phyloP scores from a whole-genome alignment of 106 monocot genomes.

The Apostasia ramifera region DNA sequence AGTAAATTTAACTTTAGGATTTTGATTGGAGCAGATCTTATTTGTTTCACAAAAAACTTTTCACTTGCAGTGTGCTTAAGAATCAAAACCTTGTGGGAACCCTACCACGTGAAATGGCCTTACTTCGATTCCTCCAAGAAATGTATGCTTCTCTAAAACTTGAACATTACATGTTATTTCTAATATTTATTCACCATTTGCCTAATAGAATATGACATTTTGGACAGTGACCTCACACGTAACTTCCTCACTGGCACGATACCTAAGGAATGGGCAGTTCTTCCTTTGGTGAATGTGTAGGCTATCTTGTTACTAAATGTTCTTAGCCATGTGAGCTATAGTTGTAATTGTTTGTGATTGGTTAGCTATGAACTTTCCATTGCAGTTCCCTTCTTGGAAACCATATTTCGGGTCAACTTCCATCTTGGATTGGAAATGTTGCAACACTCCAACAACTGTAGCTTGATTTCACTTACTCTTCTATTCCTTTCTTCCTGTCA shows the following conservation, averaged over 20 bases:
- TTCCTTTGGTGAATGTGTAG: slow-evolving; percentile 15
- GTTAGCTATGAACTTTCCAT: not conserved
- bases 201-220: not conserved
- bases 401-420: slow-evolving; percentile 1
- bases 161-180: not conserved
- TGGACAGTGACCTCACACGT: slow-evolving; percentile 13
- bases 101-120: slow-evolving; percentile 14
- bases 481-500: not conserved
- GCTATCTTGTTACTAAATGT: not conserved
- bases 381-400: slow-evolving; percentile 14
- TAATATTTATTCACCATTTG: not conserved
- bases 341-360: not conserved
- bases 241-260: slow-evolving; percentile 20
- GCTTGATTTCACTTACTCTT: not conserved
- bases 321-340: too few relatives aligned
- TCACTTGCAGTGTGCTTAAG: slow-evolving; percentile 6
- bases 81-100: slow-evolving; percentile 9
- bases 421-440: slow-evolving; percentile 10
- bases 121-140: slow-evolving; percentile 9
- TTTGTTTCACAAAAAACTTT: not conserved
- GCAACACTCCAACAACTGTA: slow-evolving; percentile 6
- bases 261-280: slow-evolving; percentile 13
- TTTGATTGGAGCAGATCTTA: too few relatives aligned
- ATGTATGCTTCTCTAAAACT: slow-evolving; percentile 2
- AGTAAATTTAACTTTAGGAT: too few relatives aligned